A percentile compares a stretch with the other conserved stretches of the same genome.
These are phyloP conservation scores for Entomortierella chlamydospora DNA, from an alignment of 192 early-diverging fungal species.

Conservation along the genomic window DNA sequence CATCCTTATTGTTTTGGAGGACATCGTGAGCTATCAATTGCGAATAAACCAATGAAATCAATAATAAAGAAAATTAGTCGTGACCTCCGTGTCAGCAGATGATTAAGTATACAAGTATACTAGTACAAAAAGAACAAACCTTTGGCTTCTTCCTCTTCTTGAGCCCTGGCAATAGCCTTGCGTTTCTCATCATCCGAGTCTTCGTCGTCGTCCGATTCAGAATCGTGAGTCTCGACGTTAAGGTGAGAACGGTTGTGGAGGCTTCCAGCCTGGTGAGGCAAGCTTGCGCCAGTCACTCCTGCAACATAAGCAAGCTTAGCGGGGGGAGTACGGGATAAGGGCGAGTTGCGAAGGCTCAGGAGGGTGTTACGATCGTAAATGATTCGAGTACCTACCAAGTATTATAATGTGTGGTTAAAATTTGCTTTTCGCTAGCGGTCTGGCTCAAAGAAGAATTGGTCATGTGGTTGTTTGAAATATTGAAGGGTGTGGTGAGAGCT, in stretches of 20 bases:
- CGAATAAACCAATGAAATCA: background rate
- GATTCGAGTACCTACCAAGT: constrained; percentile 66
- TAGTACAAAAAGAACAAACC: constrained; percentile 23
- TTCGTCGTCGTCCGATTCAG: constrained; percentile 31
- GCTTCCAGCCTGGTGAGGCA: constrained; percentile 47
- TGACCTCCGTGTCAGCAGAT: background rate
- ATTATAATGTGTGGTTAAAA: background rate
- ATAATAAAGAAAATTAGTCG: background rate
- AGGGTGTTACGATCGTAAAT: constrained; percentile 73
- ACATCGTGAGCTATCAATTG: constrained; percentile 28
- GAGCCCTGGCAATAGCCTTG: constrained; percentile 54
- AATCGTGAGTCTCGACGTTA: constrained; percentile 53
- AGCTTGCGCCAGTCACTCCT: constrained; percentile 65
- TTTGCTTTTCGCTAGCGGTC: background rate
- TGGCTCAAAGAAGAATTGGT: background rate
- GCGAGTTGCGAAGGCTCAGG: constrained; percentile 70
- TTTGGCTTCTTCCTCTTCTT: constrained; percentile 52
- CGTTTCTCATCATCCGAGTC: constrained; percentile 59
- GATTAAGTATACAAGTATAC: background rate
- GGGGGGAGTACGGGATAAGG: constrained; percentile 69
- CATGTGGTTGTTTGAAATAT: background rate
- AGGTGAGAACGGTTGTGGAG: constrained; percentile 45
- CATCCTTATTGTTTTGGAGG: constrained; percentile 53
- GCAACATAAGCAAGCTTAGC: constrained; percentile 67
- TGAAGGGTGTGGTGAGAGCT: no score